Conservation (phyloP, 164 flowering plant genomes). For the Chloranthus sessilifolius region DNA sequence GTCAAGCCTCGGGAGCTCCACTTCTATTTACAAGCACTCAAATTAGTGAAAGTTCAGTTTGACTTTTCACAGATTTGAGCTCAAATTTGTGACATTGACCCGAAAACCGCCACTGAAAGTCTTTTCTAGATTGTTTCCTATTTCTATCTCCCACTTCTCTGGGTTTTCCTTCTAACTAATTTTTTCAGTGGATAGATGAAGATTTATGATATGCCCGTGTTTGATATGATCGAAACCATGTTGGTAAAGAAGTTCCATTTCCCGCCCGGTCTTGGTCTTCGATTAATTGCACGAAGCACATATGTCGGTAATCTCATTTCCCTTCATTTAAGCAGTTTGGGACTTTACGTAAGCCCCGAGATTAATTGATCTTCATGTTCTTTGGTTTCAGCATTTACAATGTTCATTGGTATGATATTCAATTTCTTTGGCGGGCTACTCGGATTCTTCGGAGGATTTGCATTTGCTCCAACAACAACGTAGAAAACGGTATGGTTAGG, state of each 20-base stretch:
- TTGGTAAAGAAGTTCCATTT: constrained; percentile 38
- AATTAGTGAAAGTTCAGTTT: too few relatives aligned
- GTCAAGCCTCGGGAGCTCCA: too few relatives aligned
- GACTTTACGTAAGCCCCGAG: neutral
- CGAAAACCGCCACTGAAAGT: too few relatives aligned
- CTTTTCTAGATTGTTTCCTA: too few relatives aligned
- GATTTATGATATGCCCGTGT: constrained; percentile 60
- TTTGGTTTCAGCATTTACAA: constrained; percentile 44
- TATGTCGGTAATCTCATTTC: constrained; percentile 40
- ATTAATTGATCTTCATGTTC: neutral
- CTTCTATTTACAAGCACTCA: too few relatives aligned
- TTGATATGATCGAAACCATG: constrained; percentile 54
- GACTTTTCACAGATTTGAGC: too few relatives aligned
- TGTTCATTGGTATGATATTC: constrained; percentile 53
- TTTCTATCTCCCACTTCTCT: too few relatives aligned
- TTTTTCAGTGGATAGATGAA: constrained; percentile 6
- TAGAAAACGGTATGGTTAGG: too few relatives aligned
- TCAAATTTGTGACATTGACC: too few relatives aligned
- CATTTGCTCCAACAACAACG: constrained; percentile 55
- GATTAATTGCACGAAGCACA: constrained; percentile 32
- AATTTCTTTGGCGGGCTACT: constrained; percentile 75
- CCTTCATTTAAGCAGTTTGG: neutral
- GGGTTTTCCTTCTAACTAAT: too few relatives aligned
- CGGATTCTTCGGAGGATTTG: constrained; percentile 67
- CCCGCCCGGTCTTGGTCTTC: constrained; percentile 33